Base-by-base conservation (phyloP, 1,284 basidiomycete genomes). In the Schizophyllum amplum region DNA sequence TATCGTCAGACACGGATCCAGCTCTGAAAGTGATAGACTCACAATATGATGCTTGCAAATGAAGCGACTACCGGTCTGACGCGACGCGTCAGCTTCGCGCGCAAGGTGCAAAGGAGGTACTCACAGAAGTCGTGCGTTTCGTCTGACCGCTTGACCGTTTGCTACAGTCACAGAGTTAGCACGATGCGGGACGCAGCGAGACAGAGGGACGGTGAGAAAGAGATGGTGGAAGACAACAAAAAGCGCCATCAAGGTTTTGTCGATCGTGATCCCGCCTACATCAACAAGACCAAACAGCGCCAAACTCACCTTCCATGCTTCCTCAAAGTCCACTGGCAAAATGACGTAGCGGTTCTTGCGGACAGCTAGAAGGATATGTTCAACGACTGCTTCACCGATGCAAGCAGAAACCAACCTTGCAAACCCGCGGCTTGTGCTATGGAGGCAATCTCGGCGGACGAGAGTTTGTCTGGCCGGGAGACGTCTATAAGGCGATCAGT, bases 271-370 rank as follows among this genome's bases (percentile, higher is more conserved):
- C 33, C 13, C 7, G 33, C 33, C 7, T 42, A 17, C 33, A 42
- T 17, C 33, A 42, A 78, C 61, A 80, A 61, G 48, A 59, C 57
- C 70, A 75, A 74, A 82, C 62, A 80, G 21, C 9, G 23, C 24
- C 23, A 50, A 50, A 83, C 89, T 69, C 65, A 95, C 92, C 81
- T 97, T 98, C 94, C 94, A 98, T 67, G 93, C 92, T 73, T 98
- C 94, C 71, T 99, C 97, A 70, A 98, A 99, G 80, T 99, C 97
- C 26, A 90, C 84, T 0, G 97, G 96, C 52, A 99, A 78, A 69
- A 99, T 96, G 57, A 99, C 84, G 72, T 99, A 99, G 67, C 97
- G 86, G 72, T 98, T 98, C 78, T 97, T 98, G 59, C 96, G 86
- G 26, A 98, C 96, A 63, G 96, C 94, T 95, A 64, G 17, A 59